Conservation (phyloP, 768 basidiomycete genomes). For the Candolleomyces aberdarensis region DNA sequence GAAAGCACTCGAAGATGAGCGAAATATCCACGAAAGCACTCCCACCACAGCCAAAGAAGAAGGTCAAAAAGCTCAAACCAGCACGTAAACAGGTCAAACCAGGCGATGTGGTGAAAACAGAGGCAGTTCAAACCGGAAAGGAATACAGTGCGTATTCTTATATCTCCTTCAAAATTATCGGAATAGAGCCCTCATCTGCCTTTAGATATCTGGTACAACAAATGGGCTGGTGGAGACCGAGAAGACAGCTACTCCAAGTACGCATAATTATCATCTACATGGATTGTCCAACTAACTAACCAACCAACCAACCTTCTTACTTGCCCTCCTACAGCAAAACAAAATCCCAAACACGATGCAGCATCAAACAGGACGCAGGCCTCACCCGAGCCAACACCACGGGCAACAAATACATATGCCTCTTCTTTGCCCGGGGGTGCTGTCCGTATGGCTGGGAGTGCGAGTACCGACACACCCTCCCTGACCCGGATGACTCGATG, state of each 20-base stretch:
- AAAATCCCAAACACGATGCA: conserved; percentile 91
- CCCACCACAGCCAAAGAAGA: neutral
- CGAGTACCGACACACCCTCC: conserved; percentile 90
- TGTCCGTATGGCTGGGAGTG: conserved; percentile 99
- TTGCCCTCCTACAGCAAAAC: conserved; percentile 59
- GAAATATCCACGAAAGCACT: conserved; percentile 23
- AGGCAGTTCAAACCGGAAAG: conserved; percentile 88
- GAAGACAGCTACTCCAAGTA: conserved; percentile 97
- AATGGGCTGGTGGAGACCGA: conserved; percentile 99
- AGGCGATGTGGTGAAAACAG: conserved; percentile 86
- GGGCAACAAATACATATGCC: conserved; percentile 88
- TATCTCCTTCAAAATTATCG: neutral
- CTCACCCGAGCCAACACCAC: conserved; percentile 94
- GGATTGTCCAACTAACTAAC: neutral
- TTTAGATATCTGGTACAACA: conserved; percentile 96
- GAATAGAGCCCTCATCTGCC: neutral
- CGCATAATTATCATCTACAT: conserved; percentile 20
- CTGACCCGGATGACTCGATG: conserved; percentile 60
- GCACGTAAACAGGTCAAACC: conserved; percentile 92
- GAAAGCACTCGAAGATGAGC: conserved; percentile 30
- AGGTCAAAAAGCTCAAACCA: conserved; percentile 73
- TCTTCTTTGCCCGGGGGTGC: conserved; percentile 95
- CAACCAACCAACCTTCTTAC: conserved; percentile 7
- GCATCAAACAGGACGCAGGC: conserved; percentile 84
- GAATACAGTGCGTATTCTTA: conserved; percentile 77